Evolutionary conservation across 495 filamentous ascomycete genomes (phyloP), one percentile per base, ranked within the genome.

Genomic region (Neurospora intermedia): DNA sequence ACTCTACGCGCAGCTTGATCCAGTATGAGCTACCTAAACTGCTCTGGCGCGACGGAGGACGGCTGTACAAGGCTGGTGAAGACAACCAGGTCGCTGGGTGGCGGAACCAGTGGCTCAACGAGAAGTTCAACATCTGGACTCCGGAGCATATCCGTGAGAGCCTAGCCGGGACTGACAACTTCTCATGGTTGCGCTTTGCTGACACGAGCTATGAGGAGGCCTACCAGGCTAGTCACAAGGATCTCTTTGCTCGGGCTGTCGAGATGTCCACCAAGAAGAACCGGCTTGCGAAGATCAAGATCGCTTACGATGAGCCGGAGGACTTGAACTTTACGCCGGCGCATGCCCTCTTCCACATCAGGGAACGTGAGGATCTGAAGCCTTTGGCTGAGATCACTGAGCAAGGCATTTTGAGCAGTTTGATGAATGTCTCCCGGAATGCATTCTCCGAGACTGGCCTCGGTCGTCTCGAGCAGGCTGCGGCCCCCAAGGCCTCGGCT

Each of bases 101-200:
- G 85, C 88, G 86, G 72, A 86, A 81, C 75, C 93, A 89, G 76
- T 93, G 92, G 75, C 80, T 98, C 23, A 80, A 86, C 18, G 89
- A 97, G 62, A 79, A 94, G 76, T 88, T 97, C 87, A 98, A 95
- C 77, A 90, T 99, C 70, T 98, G 93, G 91, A 88, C 89, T 4
- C 89, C 93, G 1, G 89, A 94, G 69, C 89, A 97, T 75, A 88
- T 97, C 59, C 85, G 85, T n/a, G 82, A 88, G 69, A 85, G 84
- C 72, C 78, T 84, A 7, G 81, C 84, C 23, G 85, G 87, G 0
- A 83, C 86, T 62, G 87, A 87, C 10, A 87, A 90, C 20, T 99
- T 98, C 82, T 93, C 94, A 0, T 99, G 94, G 91, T 85, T 98
- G 69, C 91, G 93, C 16, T 97, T 98, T 76, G 89, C 90, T 18